These are phyloP conservation scores for Aspergillus fructus DNA, from an alignment of 2,329 filamentous ascomycete species.

Conservation along the genomic window DNA sequence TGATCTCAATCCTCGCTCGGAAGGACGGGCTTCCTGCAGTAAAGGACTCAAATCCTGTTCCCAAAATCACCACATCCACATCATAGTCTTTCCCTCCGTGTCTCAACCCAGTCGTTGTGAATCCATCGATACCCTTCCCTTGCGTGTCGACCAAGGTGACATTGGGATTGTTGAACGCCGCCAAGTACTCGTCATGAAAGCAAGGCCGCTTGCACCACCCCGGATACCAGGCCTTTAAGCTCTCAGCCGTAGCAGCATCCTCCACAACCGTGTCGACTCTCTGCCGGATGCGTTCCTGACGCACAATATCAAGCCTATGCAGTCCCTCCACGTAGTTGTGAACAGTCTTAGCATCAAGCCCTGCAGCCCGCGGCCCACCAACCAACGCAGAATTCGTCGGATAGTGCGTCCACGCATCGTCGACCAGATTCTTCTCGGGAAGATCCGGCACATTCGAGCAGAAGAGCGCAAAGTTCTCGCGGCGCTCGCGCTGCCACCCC, in stretches of 20 bases:
- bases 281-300: slow-evolving; percentile 14
- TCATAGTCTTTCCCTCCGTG: slow-evolving; percentile 45
- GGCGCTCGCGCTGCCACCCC: slow-evolving; percentile 28
- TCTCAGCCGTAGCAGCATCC: slow-evolving; percentile 51
- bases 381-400: not conserved
- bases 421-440: slow-evolving; percentile 19
- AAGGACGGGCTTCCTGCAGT: not conserved
- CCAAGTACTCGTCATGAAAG: slow-evolving; percentile 58
- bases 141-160: slow-evolving; percentile 59
- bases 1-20: not conserved
- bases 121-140: slow-evolving; percentile 31
- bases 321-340: not conserved
- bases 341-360: not conserved
- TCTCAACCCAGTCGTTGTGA: slow-evolving; percentile 50
- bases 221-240: slow-evolving; percentile 61
- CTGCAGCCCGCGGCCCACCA: not conserved
- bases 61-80: slow-evolving; percentile 49
- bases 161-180: slow-evolving; percentile 58
- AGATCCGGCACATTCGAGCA: slow-evolving; percentile 31
- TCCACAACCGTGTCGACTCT: slow-evolving; percentile 54
- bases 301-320: not conserved
- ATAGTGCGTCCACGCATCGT: slow-evolving; percentile 27
- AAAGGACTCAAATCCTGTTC: slow-evolving; percentile 42
- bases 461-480: slow-evolving; percentile 29
- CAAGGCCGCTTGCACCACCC: slow-evolving; percentile 63